Conservation (phyloP, 1,284 basidiomycete species). For the Xerocomus nothofagi region DNA sequence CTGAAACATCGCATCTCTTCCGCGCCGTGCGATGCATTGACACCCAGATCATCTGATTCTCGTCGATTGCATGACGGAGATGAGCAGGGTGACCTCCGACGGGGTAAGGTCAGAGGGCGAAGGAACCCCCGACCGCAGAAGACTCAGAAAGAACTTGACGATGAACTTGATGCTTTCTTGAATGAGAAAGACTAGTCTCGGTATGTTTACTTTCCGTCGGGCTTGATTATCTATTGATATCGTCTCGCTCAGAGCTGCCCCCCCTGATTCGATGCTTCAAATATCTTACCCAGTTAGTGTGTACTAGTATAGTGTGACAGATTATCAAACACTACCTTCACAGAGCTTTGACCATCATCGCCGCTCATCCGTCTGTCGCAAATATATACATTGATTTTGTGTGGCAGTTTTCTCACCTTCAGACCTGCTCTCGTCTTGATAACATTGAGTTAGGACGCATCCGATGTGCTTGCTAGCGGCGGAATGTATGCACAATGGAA, state of each 20-base stretch:
- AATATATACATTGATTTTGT: background rate
- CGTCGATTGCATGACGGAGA: constrained; percentile 22
- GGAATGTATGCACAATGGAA: background rate
- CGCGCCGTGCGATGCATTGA: constrained; percentile 38
- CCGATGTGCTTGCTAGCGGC: background rate
- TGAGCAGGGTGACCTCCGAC: constrained; percentile 23
- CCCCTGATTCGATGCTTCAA: background rate
- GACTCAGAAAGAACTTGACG: constrained; percentile 72
- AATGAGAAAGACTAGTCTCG: constrained; percentile 39
- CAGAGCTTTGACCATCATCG: background rate
- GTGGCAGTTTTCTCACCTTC: background rate
- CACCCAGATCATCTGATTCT: constrained; percentile 17
- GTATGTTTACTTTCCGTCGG: constrained; percentile 11
- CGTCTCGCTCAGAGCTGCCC: background rate
- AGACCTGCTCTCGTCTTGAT: background rate
- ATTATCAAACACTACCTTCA: constrained; percentile 17
- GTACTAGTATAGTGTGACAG: constrained; percentile 1
- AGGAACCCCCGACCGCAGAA: constrained; percentile 45
- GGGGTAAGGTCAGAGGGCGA: constrained; percentile 30
- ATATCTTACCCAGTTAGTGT: constrained; percentile 4
- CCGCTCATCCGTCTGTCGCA: background rate
- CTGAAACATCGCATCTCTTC: constrained; percentile 48
- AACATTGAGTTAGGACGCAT: too few species aligned
- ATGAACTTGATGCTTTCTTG: constrained; percentile 74
- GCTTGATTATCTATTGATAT: constrained; percentile 9